These are phyloP conservation scores for Mycena maculata DNA, from an alignment of 768 basidiomycete species.

Conservation along the genomic window DNA sequence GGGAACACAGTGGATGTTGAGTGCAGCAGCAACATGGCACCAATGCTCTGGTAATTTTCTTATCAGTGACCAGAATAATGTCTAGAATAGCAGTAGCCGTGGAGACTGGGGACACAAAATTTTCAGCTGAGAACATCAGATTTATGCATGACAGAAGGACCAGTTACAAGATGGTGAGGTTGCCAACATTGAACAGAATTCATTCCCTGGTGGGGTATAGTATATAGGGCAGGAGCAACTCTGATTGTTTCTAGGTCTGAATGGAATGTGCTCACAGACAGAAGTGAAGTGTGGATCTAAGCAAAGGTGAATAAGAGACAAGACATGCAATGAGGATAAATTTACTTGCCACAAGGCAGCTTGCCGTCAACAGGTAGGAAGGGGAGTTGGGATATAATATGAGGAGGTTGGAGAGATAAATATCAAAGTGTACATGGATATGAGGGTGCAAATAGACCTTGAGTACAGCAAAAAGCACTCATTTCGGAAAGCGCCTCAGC, in stretches of 20 bases:
- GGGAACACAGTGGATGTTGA: too few relatives aligned
- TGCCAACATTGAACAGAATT: not conserved
- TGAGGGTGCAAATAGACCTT: not conserved
- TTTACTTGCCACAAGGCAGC: too few relatives aligned
- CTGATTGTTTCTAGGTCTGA: not conserved
- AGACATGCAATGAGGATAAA: constrained; percentile 4
- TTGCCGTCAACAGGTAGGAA: too few relatives aligned
- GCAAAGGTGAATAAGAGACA: not conserved
- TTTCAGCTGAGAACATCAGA: not conserved
- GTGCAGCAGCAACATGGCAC: not conserved
- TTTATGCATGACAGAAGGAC: not conserved
- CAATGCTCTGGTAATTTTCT: not conserved
- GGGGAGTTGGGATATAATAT: not conserved
- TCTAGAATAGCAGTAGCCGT: too few relatives aligned
- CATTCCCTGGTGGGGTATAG: not conserved
- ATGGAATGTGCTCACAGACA: constrained; percentile 10
- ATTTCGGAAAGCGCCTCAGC: not conserved
- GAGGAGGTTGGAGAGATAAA: not conserved
- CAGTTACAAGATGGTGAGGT: not conserved
- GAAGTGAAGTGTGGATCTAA: not conserved
- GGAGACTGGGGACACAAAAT: not conserved
- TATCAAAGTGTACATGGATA: not conserved
- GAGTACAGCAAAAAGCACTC: not conserved
- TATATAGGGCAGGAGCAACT: constrained; percentile 1
- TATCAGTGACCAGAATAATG: not conserved